Base-by-base conservation (phyloP, 2,329 filamentous ascomycete species). In the Coleophoma eucalyptorum region DNA sequence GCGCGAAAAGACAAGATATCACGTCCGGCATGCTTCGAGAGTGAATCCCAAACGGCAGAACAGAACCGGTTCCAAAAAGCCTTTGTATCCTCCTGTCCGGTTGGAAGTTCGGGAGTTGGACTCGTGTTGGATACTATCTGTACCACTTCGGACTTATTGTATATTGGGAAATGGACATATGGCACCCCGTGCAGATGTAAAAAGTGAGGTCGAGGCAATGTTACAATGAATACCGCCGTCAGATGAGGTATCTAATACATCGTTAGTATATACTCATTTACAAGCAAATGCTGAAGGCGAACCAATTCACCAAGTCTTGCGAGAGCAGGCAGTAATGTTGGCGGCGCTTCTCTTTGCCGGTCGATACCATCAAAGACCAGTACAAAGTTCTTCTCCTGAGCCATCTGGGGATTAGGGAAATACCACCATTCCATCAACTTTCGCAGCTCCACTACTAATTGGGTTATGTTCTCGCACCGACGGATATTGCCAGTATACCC, bases 291-390 rank as follows among this genome's bases (percentile, higher is more conserved):
- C 16, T 16, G 21, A 10, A 18, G 44, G 72, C 84, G 61, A 72
- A 94, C 89, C 54, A 86, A 79, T 67, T 97, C 91, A 13, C 89
- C 87, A 18, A 99, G 69, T 54, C 92, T 80, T 19, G 88, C 89
- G 55, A 99, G 71, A 12, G 89, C 91, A 32, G 92, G 85, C 4
- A 96, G 72, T 13, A 97, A 71, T 1, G 90, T 96, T 3, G 83
- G 78, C 5, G 88, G 83, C 5, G 87, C 83, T 63, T 97, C 93
- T 62, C 87, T 79, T 67, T 96, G 89, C 55, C 79, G 81, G 67
- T 97, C 93, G 51, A 97, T 86, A 11, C 84, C 89, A 72, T 97
- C 94, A 55, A 97, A 79, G 11, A 97, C 89, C 51, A 97, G 69
- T 8, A 93, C 84, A 60, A 96, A 91, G 56, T 86, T 57, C 73